phyloP scores from a whole-genome alignment of 2,329 filamentous ascomycete genomes.

The Xylaria digitata region DNA sequence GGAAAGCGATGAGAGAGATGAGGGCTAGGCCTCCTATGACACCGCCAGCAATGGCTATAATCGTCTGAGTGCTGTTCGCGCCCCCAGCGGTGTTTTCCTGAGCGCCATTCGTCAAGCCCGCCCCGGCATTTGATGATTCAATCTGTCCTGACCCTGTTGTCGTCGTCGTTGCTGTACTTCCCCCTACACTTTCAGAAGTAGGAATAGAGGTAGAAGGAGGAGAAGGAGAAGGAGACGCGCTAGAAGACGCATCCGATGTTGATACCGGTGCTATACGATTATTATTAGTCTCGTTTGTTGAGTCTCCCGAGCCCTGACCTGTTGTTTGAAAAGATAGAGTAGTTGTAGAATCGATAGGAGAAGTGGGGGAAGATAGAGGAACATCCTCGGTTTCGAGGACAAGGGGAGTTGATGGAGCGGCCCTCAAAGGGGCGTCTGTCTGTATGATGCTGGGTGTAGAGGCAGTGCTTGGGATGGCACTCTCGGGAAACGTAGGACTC shows the following conservation, averaged over 20 bases:
- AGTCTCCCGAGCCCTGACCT: constrained; percentile 21
- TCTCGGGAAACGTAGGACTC: constrained; percentile 48
- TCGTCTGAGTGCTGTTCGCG: constrained; percentile 49
- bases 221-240: constrained; percentile 5
- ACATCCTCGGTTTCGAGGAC: constrained; percentile 14
- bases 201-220: no score
- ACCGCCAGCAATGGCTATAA: constrained; percentile 62
- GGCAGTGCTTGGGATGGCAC: constrained; percentile 40
- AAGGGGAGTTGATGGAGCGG: constrained; percentile 26
- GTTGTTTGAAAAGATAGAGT: constrained; percentile 32
- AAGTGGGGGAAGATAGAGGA: constrained; percentile 12
- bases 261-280: constrained; percentile 32
- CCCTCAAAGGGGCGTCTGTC: constrained; percentile 28
- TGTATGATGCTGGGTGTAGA: constrained; percentile 34
- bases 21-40: constrained; percentile 62
- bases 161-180: constrained; percentile 16
- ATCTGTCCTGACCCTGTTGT: constrained; percentile 28
- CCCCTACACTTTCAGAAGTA: constrained; percentile 1
- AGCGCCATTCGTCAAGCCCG: constrained; percentile 37
- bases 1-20: constrained; percentile 59
- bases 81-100: constrained; percentile 45
- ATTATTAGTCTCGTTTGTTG: constrained; percentile 32
- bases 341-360: constrained; percentile 12
- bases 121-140: constrained; percentile 38
- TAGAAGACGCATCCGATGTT: constrained; percentile 24